Conservation (phyloP, 768 basidiomycete genomes). For the Myochromella boudieri region DNA sequence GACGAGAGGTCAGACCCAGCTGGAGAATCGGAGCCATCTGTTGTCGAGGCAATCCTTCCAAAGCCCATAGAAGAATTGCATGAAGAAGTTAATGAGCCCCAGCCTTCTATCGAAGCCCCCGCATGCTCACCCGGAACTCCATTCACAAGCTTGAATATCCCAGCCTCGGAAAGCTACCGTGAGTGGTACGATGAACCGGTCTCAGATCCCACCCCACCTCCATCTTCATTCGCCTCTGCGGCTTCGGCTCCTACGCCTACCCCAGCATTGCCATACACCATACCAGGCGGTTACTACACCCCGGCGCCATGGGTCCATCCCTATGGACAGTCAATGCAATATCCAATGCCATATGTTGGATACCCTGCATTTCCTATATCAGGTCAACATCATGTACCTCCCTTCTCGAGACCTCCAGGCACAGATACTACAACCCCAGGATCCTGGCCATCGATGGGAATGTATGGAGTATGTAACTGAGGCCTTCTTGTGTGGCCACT, state of each 20-base stretch:
- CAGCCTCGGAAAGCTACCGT: constrained; percentile 34
- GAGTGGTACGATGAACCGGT: constrained; percentile 46
- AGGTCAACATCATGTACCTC: constrained; percentile 24
- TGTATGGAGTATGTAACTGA: constrained; percentile 45
- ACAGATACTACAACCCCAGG: constrained; percentile 33
- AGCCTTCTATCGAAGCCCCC: constrained; percentile 16
- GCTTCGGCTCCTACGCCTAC: constrained; percentile 17
- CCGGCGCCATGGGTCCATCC: constrained; percentile 53
- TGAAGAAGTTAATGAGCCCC: background rate
- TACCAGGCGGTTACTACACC: constrained; percentile 46
- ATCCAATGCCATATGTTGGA: constrained; percentile 51
- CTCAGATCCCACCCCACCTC: constrained; percentile 35
- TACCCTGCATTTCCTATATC: constrained; percentile 46
- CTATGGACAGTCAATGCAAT: constrained; percentile 50
- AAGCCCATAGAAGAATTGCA: background rate
- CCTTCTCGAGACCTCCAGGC: constrained; percentile 32
- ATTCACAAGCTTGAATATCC: constrained; percentile 11
- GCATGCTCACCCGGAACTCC: constrained; percentile 19
- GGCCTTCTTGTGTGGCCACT: background rate
- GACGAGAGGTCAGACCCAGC: constrained; percentile 2
- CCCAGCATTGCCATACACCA: constrained; percentile 30
- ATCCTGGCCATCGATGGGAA: constrained; percentile 38
- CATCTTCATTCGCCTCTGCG: constrained; percentile 33
- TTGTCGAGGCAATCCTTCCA: constrained; percentile 11
- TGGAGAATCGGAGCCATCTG: constrained; percentile 8